phyloP scores from a whole-genome alignment of 2,329 filamentous ascomycete genomes.

The Alternaria sp. region DNA sequence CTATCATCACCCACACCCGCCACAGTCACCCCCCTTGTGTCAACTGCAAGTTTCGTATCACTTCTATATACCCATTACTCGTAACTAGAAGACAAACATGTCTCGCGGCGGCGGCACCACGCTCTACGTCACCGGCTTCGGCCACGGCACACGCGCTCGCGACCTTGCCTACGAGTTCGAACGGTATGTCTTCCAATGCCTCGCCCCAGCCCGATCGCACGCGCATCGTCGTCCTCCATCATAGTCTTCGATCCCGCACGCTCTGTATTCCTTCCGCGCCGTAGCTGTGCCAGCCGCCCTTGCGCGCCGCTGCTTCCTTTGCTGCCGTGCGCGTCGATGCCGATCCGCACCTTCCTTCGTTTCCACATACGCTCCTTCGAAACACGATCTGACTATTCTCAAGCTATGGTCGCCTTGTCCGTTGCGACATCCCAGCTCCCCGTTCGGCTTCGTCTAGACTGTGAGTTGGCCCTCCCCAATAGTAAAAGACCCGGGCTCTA shows the following conservation, averaged over 20 bases:
- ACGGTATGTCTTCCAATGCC: slow-evolving; percentile 81
- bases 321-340: slow-evolving; percentile 19
- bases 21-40: slow-evolving; percentile 22
- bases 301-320: slow-evolving; percentile 26
- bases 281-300: slow-evolving; percentile 11
- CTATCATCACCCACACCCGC: slow-evolving; percentile 27
- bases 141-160: slow-evolving; percentile 96
- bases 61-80: slow-evolving; percentile 14
- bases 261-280: slow-evolving; percentile 11
- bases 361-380: slow-evolving; percentile 25
- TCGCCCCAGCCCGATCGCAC: slow-evolving; percentile 46
- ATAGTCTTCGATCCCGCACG: slow-evolving; percentile 21
- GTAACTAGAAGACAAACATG: slow-evolving; percentile 62
- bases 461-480: slow-evolving; percentile 67
- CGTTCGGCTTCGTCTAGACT: slow-evolving; percentile 92
- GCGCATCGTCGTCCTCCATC: slow-evolving; percentile 42
- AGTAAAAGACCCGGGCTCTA: slow-evolving; percentile 22
- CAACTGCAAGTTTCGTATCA: slow-evolving; percentile 25
- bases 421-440: slow-evolving; percentile 96
- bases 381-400: slow-evolving; percentile 58
- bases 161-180: slow-evolving; percentile 99
- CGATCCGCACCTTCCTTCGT: slow-evolving; percentile 21
- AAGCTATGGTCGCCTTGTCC: slow-evolving; percentile 96
- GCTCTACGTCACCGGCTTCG: slow-evolving; percentile 98
- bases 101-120: slow-evolving; percentile 91